Evolutionary conservation across 305 asterid genomes (phyloP).

Genomic region (Fraxinus sp.): DNA sequence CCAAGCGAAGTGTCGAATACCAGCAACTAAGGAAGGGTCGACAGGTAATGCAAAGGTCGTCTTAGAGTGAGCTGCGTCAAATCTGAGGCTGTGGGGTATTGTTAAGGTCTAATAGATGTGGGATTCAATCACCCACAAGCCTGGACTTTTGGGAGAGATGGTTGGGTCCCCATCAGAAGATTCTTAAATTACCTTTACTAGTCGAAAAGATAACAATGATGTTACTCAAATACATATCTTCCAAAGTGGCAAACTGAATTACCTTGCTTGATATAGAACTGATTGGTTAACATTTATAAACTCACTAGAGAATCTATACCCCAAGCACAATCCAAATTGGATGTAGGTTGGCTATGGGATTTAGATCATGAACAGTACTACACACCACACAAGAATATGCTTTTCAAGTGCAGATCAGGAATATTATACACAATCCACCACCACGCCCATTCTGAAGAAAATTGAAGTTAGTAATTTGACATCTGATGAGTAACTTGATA

Average conservation of each 20-base stretch:
- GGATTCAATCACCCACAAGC: not conserved
- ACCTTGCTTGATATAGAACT: not conserved
- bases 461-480: constrained; percentile 4
- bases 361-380: constrained; percentile 10
- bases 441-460: constrained; percentile 10
- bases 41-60: not conserved
- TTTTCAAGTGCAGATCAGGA: constrained; percentile 7
- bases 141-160: not conserved
- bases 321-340: not conserved
- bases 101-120: not conserved
- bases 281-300: not conserved
- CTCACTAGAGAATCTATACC: constrained; percentile 3
- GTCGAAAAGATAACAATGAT: not conserved
- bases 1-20: not conserved
- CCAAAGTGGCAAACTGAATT: constrained; percentile 7
- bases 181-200: not conserved
- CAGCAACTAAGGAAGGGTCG: not conserved
- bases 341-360: not conserved
- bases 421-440: not conserved
- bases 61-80: not conserved
- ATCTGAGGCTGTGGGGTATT: not conserved
- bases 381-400: not conserved
- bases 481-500: constrained; percentile 1
- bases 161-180: not conserved
- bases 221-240: not conserved